Percentiles rank a stretch among this genome's conserved stretches.
Conservation (phyloP, 371 early-diverging fungal species). For the Haplosporangium sp. region DNA sequence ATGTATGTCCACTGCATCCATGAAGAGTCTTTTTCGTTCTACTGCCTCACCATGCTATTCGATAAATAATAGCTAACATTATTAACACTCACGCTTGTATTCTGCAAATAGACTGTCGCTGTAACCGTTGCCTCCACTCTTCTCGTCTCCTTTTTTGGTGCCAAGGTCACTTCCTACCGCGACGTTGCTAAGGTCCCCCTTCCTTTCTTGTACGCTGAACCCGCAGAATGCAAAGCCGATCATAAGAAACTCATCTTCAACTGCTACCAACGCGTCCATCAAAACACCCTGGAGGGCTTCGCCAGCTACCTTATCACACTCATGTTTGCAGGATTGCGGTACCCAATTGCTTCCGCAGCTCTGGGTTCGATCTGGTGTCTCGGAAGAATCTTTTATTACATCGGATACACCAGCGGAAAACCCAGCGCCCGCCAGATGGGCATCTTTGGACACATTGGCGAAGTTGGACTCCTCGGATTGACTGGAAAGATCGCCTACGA, state of each 20-base stretch:
- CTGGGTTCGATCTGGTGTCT: constrained; percentile 62
- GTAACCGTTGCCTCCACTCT: constrained; percentile 58
- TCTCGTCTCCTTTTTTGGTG: constrained; percentile 60
- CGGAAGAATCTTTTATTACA: constrained; percentile 61
- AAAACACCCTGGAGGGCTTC: constrained; percentile 59
- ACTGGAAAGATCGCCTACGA: constrained; percentile 26
- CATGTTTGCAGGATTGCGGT: constrained; percentile 60
- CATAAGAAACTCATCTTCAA: constrained; percentile 71
- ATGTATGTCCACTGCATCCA: constrained; percentile 53
- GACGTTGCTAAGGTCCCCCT: constrained; percentile 69
- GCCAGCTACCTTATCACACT: constrained; percentile 48
- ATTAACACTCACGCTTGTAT: constrained; percentile 48
- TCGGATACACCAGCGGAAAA: constrained; percentile 68
- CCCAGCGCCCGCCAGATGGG: constrained; percentile 43
- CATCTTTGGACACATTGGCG: constrained; percentile 33
- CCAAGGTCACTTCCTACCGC: constrained; percentile 67
- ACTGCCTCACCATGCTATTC: background rate
- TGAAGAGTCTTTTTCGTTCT: background rate
- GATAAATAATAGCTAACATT: too few relatives aligned
- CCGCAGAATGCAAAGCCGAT: constrained; percentile 67
- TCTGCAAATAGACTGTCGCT: constrained; percentile 25
- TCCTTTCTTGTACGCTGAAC: constrained; percentile 74
- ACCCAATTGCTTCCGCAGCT: constrained; percentile 65
- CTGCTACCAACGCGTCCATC: constrained; percentile 80
- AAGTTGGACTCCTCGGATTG: constrained; percentile 25